Percentiles rank a stretch among this genome's conserved stretches.
phyloP scores from a whole-genome alignment of 176 grass and related monocot species.

The Ananas comosus region DNA sequence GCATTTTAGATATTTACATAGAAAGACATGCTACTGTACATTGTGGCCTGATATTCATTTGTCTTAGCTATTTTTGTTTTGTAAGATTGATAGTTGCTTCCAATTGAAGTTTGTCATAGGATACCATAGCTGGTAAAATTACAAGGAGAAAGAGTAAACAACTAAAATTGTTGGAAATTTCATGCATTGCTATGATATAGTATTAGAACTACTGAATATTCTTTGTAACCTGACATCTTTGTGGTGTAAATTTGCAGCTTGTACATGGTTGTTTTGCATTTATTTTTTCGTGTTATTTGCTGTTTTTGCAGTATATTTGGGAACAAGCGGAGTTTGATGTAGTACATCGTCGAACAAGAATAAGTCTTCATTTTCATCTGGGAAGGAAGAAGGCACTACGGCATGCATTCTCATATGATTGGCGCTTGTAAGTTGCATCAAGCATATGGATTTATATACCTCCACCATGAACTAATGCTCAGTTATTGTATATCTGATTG shows the following conservation, averaged over 20 bases:
- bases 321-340: constrained; percentile 97
- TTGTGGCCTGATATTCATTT: no score
- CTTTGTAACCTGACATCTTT: neutral
- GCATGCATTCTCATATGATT: constrained; percentile 90
- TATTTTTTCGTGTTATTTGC: constrained; percentile 9
- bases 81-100: no score
- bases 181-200: neutral
- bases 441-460: neutral
- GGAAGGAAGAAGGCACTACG: constrained; percentile 66
- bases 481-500: constrained; percentile 1
- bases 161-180: neutral
- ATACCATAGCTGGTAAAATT: no score
- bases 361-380: constrained; percentile 86
- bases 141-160: neutral
- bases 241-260: neutral
- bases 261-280: neutral
- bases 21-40: no score
- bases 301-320: constrained; percentile 66
- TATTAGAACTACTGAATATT: no score
- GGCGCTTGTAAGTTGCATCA: constrained; percentile 73
- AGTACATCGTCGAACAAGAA: constrained; percentile 69
- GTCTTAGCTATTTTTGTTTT: no score
- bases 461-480: no score
- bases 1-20: neutral
- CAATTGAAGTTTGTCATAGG: no score